These are phyloP conservation scores for Cadophora luteo-olivacea DNA, from an alignment of 2,329 filamentous ascomycete genomes.

Conservation along the genomic window DNA sequence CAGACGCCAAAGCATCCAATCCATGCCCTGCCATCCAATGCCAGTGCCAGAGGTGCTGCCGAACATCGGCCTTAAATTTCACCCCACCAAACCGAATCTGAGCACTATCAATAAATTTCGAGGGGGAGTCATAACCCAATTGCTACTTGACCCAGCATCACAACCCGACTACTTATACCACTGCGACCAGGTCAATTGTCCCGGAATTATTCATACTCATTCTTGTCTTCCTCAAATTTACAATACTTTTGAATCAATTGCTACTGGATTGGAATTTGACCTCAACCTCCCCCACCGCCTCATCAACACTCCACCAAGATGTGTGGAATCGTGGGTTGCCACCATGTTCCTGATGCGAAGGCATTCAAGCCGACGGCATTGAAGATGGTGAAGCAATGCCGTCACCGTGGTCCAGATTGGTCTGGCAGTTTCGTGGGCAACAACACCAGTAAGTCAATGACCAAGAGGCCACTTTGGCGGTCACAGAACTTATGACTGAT, in stretches of 20 bases:
- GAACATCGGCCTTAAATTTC: slow-evolving; percentile 20
- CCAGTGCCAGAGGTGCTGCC: background rate
- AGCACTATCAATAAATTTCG: slow-evolving; percentile 16
- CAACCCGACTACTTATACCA: background rate
- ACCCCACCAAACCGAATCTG: slow-evolving; percentile 13
- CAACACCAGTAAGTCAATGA: slow-evolving; percentile 76
- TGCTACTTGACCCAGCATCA: background rate
- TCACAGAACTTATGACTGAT: slow-evolving; percentile 16
- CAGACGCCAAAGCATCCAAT: background rate
- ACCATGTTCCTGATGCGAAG: slow-evolving; percentile 91
- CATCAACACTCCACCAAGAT: slow-evolving; percentile 28
- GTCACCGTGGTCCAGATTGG: slow-evolving; percentile 98
- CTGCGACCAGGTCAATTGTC: slow-evolving; percentile 11
- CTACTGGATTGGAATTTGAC: background rate
- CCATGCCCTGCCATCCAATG: background rate
- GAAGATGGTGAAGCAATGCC: slow-evolving; percentile 94
- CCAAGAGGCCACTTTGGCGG: background rate
- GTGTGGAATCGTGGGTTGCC: slow-evolving; percentile 74
- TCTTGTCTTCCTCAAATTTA: background rate
- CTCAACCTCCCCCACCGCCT: slow-evolving; percentile 8
- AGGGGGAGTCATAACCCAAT: slow-evolving; percentile 13
- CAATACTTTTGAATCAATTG: slow-evolving; percentile 6
- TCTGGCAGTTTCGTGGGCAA: slow-evolving; percentile 90
- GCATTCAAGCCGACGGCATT: slow-evolving; percentile 96
- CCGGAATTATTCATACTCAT: background rate